These are phyloP conservation scores for Herpetomonas samuelpessoai DNA, from an alignment of 208 protist genomes.

Conservation along the genomic window DNA sequence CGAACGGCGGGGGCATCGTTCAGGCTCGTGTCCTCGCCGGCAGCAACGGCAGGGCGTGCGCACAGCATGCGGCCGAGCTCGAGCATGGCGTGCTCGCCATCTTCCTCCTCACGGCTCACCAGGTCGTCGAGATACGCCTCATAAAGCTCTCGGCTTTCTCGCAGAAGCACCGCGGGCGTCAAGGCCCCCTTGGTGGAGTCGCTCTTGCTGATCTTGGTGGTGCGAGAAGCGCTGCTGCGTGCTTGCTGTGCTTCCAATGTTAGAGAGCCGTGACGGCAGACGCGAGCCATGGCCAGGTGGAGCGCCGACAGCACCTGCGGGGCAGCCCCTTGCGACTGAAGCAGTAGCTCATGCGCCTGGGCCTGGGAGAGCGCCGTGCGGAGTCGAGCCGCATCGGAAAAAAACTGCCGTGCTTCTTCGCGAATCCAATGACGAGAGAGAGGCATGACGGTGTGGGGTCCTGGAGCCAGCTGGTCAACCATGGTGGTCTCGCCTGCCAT, in stretches of 20 bases:
- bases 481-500: not conserved
- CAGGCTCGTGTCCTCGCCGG: conserved; percentile 14
- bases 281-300: conserved; percentile 53
- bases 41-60: not conserved
- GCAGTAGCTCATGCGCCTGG: conserved; percentile 31
- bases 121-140: conserved; percentile 55
- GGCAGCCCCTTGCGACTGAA: conserved; percentile 29
- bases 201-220: too few species aligned
- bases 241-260: too few species aligned
- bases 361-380: conserved; percentile 54
- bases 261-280: conserved; percentile 42
- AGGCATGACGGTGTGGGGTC: conserved; percentile 20
- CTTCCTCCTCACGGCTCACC: conserved; percentile 36
- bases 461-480: conserved; percentile 46
- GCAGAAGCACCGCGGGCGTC: not conserved
- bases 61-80: conserved; percentile 66
- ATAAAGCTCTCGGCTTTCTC: conserved; percentile 48
- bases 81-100: conserved; percentile 55
- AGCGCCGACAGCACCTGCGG: conserved; percentile 23
- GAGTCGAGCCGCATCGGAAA: conserved; percentile 27
- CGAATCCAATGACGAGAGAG: conserved; percentile 38
- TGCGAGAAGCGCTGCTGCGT: too few species aligned
- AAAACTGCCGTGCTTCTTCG: conserved; percentile 61
- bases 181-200: not conserved
- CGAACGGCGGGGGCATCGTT: conserved; percentile 6